Evolutionary conservation across 345 rosid genomes (phyloP).

Genomic region (Lenwebbia sp.): DNA sequence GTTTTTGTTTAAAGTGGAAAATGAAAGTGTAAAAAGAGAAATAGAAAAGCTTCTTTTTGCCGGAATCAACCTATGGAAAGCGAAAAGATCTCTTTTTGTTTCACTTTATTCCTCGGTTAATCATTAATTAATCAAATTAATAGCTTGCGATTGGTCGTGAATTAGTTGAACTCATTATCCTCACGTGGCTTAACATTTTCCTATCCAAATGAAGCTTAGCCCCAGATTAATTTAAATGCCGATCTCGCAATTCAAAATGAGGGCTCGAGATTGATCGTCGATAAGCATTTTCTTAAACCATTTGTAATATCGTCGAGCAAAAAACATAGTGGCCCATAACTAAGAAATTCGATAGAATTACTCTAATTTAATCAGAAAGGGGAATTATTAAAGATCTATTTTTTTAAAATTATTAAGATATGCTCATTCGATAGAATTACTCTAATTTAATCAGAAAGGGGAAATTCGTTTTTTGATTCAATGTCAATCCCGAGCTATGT

Average conservation of each 20-base stretch:
- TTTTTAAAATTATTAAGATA: too few species aligned
- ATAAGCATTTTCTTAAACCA: neutral
- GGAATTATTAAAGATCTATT: too few species aligned
- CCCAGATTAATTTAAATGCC: rapidly evolving
- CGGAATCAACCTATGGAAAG: neutral
- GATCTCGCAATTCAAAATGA: neutral
- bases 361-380: too few species aligned
- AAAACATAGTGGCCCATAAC: neutral
- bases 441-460: too few species aligned
- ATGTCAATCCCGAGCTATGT: too few species aligned
- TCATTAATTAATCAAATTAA: neutral
- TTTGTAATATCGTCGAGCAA: neutral
- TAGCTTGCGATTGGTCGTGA: neutral
- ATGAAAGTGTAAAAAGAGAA: neutral
- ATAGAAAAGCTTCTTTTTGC: neutral
- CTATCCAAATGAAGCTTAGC: neutral
- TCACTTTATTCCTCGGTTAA: neutral
- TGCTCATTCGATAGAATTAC: too few species aligned
- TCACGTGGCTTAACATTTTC: neutral
- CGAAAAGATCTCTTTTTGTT: neutral
- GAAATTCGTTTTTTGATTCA: too few species aligned
- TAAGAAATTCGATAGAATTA: too few species aligned
- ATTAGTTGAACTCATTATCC: neutral
- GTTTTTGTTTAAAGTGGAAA: neutral
- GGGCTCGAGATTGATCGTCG: rapidly evolving